Conservation (phyloP, 805 yeast species). For the Dipodascus albidus region DNA sequence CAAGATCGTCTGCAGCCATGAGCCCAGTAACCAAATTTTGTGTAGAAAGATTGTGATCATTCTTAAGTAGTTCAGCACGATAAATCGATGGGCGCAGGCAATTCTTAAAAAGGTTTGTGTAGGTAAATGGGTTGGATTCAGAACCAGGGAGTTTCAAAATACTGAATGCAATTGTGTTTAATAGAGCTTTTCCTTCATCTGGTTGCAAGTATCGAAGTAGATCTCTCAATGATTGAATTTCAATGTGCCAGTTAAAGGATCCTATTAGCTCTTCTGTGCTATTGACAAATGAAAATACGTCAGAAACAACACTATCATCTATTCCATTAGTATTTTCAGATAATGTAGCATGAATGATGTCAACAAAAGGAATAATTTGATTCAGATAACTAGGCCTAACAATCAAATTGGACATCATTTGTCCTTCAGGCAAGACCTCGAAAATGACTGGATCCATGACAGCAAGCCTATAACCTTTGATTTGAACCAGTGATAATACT, state of each 20-base stretch:
- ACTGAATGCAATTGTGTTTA: slow-evolving; percentile 1
- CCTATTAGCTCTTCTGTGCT: slow-evolving; percentile 1
- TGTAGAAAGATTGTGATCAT: neutral
- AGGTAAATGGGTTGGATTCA: neutral
- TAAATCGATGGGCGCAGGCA: neutral
- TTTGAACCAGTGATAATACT: neutral
- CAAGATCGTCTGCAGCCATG: neutral
- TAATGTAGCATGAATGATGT: neutral
- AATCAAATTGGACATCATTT: neutral
- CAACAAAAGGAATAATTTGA: neutral
- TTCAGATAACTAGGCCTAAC: neutral
- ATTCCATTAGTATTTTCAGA: neutral
- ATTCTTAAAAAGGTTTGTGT: neutral
- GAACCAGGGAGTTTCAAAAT: neutral
- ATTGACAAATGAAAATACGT: neutral
- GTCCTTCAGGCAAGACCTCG: neutral
- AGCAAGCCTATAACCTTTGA: neutral
- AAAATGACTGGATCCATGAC: neutral
- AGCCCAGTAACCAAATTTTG: neutral
- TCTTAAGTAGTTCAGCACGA: neutral
- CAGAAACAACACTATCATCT: neutral
- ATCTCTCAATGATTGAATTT: neutral
- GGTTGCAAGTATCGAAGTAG: neutral
- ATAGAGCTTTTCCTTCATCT: neutral
- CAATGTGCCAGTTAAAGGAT: neutral